These are phyloP conservation scores for Straminergon stramineum DNA, from an alignment of 225 moss, liverwort and hornwort genomes.

Conservation along the genomic window DNA sequence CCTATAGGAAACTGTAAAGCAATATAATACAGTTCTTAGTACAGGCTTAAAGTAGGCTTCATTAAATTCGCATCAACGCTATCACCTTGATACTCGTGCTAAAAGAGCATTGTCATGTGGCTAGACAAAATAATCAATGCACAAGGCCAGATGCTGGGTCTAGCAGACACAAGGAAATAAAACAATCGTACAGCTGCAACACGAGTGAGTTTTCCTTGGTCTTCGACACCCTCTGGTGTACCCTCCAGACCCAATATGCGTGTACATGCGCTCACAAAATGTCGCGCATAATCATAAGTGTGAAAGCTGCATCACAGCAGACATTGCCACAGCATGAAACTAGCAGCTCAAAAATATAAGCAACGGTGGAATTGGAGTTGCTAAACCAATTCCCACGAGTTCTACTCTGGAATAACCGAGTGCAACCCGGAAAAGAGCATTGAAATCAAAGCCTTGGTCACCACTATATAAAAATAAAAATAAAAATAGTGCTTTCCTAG, in stretches of 20 bases:
- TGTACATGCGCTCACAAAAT: constrained; percentile 96
- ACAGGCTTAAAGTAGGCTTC: background rate
- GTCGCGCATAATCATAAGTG: constrained; percentile 92
- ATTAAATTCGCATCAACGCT: background rate
- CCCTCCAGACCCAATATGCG: constrained; percentile 93
- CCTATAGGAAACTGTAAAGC: constrained; percentile 77
- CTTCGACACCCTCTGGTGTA: constrained; percentile 93
- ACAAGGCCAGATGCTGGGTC: background rate
- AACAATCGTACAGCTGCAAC: constrained; percentile 66
- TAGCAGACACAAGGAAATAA: background rate
- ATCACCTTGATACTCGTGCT: background rate
- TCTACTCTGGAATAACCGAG: background rate
- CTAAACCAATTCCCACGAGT: background rate
- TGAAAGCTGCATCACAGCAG: constrained; percentile 53
- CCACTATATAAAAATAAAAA: background rate
- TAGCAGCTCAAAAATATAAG: background rate
- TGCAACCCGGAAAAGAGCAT: background rate
- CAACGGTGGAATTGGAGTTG: background rate
- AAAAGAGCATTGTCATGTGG: background rate
- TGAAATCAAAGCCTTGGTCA: background rate
- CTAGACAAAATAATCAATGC: background rate
- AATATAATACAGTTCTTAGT: constrained; percentile 1
- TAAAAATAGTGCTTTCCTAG: background rate
- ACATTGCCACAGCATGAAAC: constrained; percentile 1
- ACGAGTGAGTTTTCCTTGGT: constrained; percentile 84